A percentile compares a stretch with the other conserved stretches of the same genome.
These are phyloP conservation scores for Phalaenopsis hybrid DNA, from an alignment of 116 monocot genomes.

Conservation along the genomic window DNA sequence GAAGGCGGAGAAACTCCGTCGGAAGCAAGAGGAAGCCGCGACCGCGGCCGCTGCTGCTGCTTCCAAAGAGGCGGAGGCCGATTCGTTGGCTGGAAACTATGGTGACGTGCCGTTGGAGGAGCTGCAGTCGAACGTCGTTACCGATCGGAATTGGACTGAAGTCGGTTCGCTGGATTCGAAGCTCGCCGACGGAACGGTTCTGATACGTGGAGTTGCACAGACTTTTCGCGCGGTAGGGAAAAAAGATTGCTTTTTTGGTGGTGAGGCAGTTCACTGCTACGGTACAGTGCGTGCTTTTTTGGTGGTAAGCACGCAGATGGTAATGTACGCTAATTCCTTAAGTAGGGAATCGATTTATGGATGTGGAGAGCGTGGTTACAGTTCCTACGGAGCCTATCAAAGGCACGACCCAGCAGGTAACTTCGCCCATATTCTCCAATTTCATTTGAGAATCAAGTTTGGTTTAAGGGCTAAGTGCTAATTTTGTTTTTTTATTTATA, in stretches of 20 bases:
- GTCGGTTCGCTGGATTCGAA: constrained; percentile 30
- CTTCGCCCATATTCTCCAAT: neutral
- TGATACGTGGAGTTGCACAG: constrained; percentile 68
- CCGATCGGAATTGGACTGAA: constrained; percentile 54
- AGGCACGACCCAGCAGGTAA: constrained; percentile 79
- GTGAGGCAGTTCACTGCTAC: constrained; percentile 59
- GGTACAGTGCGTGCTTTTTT: constrained; percentile 70
- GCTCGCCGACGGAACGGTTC: constrained; percentile 39
- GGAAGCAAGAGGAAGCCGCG: constrained; percentile 30
- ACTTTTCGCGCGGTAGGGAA: constrained; percentile 63
- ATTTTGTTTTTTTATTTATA: neutral
- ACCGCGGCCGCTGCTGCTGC: constrained; percentile 17
- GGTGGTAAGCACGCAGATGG: constrained; percentile 80
- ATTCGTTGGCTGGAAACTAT: constrained; percentile 51
- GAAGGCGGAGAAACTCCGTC: constrained; percentile 50
- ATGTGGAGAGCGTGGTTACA: constrained; percentile 57
- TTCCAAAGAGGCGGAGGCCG: constrained; percentile 24
- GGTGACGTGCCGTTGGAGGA: constrained; percentile 65
- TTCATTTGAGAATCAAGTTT: neutral
- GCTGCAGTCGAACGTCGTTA: constrained; percentile 59
- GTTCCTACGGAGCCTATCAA: constrained; percentile 65
- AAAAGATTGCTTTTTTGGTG: constrained; percentile 91
- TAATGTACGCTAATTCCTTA: constrained; percentile 55
- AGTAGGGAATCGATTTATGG: constrained; percentile 61
- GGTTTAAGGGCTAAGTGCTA: neutral